A percentile compares a stretch with the other conserved stretches of the same genome.
Conservation (phyloP, 176 grass and related monocot genomes). For the Zoysia japonica region DNA sequence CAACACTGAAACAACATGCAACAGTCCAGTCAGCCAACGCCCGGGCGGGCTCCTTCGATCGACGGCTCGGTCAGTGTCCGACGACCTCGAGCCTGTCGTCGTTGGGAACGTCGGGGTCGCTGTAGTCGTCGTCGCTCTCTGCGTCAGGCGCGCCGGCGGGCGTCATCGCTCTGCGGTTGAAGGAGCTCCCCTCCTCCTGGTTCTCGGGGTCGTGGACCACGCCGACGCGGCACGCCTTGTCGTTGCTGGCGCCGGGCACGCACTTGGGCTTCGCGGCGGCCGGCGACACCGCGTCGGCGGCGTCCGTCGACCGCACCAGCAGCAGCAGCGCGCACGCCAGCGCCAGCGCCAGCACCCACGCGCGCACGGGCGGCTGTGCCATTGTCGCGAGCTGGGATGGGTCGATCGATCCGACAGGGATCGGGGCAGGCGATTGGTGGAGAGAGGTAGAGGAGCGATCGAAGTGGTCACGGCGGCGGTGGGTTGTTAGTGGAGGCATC, state of each 20-base stretch:
- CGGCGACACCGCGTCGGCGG: neutral
- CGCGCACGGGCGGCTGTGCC: conserved; percentile 6
- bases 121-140: conserved; percentile 45
- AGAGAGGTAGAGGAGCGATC: neutral
- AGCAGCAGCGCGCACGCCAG: conserved; percentile 35
- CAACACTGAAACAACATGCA: conserved; percentile 9
- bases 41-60: neutral
- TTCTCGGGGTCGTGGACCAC: conserved; percentile 57
- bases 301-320: conserved; percentile 16
- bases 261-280: conserved; percentile 35
- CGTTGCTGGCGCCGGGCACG: conserved; percentile 24
- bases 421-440: neutral
- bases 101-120: conserved; percentile 38
- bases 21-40: neutral
- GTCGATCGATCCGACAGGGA: neutral
- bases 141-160: conserved; percentile 23
- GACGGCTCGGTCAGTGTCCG: conserved; percentile 48
- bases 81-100: conserved; percentile 46
- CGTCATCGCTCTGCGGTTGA: conserved; percentile 29
- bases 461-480: neutral
- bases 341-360: conserved; percentile 35
- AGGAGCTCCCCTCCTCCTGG: conserved; percentile 56
- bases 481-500: conserved; percentile 11
- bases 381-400: neutral
- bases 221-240: conserved; percentile 56